These are phyloP conservation scores for Tuber umbilicatum DNA, from an alignment of 495 filamentous ascomycete species.

Conservation along the genomic window DNA sequence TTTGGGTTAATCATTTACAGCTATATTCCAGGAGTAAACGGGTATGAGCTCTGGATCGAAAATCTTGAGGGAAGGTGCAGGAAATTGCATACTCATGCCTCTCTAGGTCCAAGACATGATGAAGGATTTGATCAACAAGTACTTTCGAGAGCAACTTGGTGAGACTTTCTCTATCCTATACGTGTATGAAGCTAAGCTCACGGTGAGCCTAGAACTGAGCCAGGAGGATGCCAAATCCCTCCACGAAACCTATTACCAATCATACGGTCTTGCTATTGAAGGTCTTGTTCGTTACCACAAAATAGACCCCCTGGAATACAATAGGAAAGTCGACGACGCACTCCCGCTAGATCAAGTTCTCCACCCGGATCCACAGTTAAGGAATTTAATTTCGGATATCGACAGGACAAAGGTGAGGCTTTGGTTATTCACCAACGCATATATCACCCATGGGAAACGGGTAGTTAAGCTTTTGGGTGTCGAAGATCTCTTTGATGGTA, in stretches of 20 bases:
- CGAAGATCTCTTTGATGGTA: slow-evolving; percentile 69
- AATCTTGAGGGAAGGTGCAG: neutral
- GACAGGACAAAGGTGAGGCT: slow-evolving; percentile 67
- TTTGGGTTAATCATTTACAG: slow-evolving; percentile 40
- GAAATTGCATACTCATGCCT: neutral
- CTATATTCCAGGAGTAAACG: slow-evolving; percentile 52
- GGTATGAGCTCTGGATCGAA: neutral
- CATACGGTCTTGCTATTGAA: slow-evolving; percentile 94
- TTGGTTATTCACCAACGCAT: slow-evolving; percentile 96
- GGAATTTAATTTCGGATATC: slow-evolving; percentile 68
- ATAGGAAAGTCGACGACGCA: slow-evolving; percentile 88
- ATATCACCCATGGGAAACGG: slow-evolving; percentile 74
- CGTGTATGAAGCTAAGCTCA: neutral
- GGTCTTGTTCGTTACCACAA: slow-evolving; percentile 89
- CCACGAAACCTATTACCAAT: slow-evolving; percentile 84
- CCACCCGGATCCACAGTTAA: slow-evolving; percentile 64
- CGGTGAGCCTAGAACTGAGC: slow-evolving; percentile 45
- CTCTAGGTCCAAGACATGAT: slow-evolving; percentile 53
- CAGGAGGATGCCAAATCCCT: slow-evolving; percentile 69
- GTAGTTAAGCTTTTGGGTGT: slow-evolving; percentile 75
- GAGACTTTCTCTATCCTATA: neutral
- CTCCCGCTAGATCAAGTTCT: slow-evolving; percentile 81
- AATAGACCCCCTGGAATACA: slow-evolving; percentile 93
- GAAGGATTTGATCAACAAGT: slow-evolving; percentile 52
- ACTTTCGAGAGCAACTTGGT: slow-evolving; percentile 31